Base-by-base conservation (phyloP, 768 basidiomycete species). In the Tephrocybe sp. region DNA sequence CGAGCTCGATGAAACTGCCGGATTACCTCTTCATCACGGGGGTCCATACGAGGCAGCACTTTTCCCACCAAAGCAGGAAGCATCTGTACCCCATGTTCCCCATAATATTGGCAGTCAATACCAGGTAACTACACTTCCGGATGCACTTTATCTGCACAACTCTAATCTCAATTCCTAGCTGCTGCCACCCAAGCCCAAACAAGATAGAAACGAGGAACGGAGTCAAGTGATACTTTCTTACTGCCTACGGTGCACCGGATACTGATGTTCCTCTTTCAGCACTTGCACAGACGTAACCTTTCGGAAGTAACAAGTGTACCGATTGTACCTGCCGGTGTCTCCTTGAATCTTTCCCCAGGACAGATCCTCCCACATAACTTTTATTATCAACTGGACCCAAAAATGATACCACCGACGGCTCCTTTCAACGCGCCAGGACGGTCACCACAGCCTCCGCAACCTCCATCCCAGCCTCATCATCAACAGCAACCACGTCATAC, bases 1-100 rank as follows among this genome's bases (percentile, higher is more conserved):
- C 61, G 86, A 89, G 64, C 66, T 91, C 27, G 89, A 91, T 62
- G 86, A 88, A 62, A 79, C 88, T 1, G 73, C 83, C 50, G 88
- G 88, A 3, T 52, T 74, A 7, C 65, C 73, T 15, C 67, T 85
- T 53, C 89, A 90, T 61, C 87, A 90, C 57, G 72, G 71, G 26
- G 84, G 87, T 0, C 87, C 87, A n/a, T 92, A 90, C 58, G 86
- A 91, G 60, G 86, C 77, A 2, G 74, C 79, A 32, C 62, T 63
- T 31, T 70, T 63, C 36, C 58, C 70, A 32, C 61, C 66, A 67
- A 45, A 56, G 56, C 37, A 55, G 61, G 34, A 56, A 54, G 49
- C 51, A 13, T 40, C 53, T 13, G 54, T 57, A 28, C 45, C 52
- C 25, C 50, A 41, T 8, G 55, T 58, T 18, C 60, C 64, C 47